Evolutionary conservation across 2,329 filamentous ascomycete genomes (phyloP).

Genomic region (Lomentospora prolificans): DNA sequence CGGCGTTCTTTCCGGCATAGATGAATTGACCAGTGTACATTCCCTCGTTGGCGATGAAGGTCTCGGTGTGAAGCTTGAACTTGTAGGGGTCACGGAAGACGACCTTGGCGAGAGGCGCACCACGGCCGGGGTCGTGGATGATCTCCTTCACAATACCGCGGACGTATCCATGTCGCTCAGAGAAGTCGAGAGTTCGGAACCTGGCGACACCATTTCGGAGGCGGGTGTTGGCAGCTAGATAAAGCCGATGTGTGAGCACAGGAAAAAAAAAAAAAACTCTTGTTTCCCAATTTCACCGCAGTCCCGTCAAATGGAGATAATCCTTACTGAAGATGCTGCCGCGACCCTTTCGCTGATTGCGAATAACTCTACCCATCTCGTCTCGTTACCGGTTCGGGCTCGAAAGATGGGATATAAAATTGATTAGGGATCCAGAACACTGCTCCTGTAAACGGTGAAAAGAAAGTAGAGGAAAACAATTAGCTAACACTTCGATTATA

Average conservation of each 20-base stretch:
- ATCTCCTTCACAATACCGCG: conserved; percentile 98
- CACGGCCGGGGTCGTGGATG: conserved; percentile 97
- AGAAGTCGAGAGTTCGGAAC: conserved; percentile 94
- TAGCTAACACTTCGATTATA: neutral
- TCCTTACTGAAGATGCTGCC: conserved; percentile 48
- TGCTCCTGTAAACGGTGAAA: neutral
- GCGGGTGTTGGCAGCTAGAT: conserved; percentile 66
- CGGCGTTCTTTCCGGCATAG: conserved; percentile 99
- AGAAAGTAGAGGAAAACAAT: neutral
- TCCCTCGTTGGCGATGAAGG: conserved; percentile 99
- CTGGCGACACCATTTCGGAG: conserved; percentile 79
- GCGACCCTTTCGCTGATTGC: conserved; percentile 55
- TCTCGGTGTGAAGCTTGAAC: conserved; percentile 97
- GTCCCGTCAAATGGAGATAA: conserved; percentile 7
- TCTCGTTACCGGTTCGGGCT: conserved; percentile 12
- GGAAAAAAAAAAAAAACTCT: neutral
- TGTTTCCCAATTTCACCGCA: neutral
- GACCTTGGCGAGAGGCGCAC: conserved; percentile 94
- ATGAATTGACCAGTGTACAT: conserved; percentile 99
- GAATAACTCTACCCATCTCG: conserved; percentile 50
- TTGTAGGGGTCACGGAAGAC: conserved; percentile 96
- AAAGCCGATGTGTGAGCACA: conserved; percentile 12
- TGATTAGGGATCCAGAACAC: conserved; percentile 11
- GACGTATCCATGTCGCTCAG: conserved; percentile 95
- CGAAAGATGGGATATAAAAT: conserved; percentile 8